These are phyloP conservation scores for Oenanthe sinensis DNA, from an alignment of 129 eudicot genomes.

Conservation along the genomic window DNA sequence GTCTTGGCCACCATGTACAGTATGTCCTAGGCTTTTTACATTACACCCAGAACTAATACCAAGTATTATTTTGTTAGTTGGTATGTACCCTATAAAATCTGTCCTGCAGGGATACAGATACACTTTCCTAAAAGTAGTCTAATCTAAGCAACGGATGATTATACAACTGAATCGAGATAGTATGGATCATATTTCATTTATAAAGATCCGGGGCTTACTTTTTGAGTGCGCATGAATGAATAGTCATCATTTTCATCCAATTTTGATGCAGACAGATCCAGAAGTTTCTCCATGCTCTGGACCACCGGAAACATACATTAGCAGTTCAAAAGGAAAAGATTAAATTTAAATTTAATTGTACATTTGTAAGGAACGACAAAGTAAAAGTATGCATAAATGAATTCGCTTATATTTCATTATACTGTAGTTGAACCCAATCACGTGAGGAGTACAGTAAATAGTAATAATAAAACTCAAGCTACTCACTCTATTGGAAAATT, in stretches of 20 bases:
- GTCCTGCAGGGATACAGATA: neutral
- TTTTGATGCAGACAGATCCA: constrained; percentile 48
- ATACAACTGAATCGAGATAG: neutral
- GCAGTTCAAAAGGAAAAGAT: neutral
- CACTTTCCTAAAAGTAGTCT: neutral
- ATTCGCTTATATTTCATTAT: neutral
- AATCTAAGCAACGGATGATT: neutral
- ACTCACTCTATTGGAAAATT: neutral
- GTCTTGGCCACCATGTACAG: neutral
- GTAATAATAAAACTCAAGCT: neutral
- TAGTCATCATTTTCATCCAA: constrained; percentile 37
- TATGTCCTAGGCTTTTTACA: neutral
- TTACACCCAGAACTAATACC: neutral
- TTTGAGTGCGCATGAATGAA: constrained; percentile 21
- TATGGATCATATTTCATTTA: neutral
- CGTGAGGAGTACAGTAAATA: neutral
- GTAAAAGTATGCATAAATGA: neutral
- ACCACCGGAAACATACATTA: neutral
- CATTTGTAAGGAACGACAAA: neutral
- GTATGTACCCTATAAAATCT: neutral
- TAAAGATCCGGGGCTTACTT: constrained; percentile 23
- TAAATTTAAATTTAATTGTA: neutral
- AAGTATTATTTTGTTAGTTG: neutral
- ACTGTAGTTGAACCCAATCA: neutral
- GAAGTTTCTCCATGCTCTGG: constrained; percentile 72